These are phyloP conservation scores for Ochromonas danica DNA, from an alignment of 108 stramenopile genomes.

Conservation along the genomic window DNA sequence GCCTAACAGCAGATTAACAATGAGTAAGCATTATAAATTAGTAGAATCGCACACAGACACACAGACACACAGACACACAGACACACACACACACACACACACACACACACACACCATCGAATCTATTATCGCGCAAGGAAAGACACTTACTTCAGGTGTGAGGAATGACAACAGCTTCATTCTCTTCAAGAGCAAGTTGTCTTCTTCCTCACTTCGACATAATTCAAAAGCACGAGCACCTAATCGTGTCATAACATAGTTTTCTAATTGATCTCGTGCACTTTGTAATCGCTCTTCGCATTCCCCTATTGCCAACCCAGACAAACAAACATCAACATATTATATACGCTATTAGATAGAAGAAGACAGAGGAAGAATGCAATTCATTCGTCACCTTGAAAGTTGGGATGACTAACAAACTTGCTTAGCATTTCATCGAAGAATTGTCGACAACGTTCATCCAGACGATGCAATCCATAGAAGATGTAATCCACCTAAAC, in stretches of 20 bases:
- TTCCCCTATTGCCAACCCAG: slow-evolving; percentile 2
- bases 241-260: slow-evolving; percentile 1
- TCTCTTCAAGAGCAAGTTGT: not conserved
- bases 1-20: not conserved
- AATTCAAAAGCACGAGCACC: not conserved
- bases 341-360: not conserved
- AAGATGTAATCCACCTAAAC: slow-evolving; percentile 24
- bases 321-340: too few species aligned
- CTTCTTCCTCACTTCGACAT: not conserved
- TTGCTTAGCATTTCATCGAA: not conserved
- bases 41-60: too few species aligned
- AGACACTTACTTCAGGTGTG: not conserved
- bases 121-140: too few species aligned
- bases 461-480: slow-evolving; percentile 21
- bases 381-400: not conserved
- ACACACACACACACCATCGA: too few species aligned
- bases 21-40: too few species aligned
- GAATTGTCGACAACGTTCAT: slow-evolving; percentile 29
- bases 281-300: not conserved
- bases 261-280: slow-evolving; percentile 20
- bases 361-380: not conserved
- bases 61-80: too few species aligned
- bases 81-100: too few species aligned
- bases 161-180: slow-evolving; percentile 30
- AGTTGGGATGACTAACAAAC: not conserved